These are phyloP conservation scores for Antrodiella citrinella DNA, from an alignment of 768 basidiomycete species.

Conservation along the genomic window DNA sequence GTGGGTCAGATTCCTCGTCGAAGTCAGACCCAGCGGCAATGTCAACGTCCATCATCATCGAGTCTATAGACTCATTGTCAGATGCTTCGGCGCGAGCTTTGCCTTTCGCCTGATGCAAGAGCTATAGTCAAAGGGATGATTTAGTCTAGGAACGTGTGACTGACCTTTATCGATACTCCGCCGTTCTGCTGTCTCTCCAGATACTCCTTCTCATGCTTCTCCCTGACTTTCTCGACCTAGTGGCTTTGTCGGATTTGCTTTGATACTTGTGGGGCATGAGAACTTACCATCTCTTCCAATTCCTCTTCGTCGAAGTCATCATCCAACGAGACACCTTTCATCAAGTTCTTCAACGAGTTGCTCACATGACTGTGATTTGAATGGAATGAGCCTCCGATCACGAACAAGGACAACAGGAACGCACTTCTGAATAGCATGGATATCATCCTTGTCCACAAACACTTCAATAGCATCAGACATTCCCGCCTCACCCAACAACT, in stretches of 20 bases:
- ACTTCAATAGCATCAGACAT: constrained; percentile 93
- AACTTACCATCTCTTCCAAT: constrained; percentile 61
- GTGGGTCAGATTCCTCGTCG: constrained; percentile 43
- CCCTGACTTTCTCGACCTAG: constrained; percentile 64
- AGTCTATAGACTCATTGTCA: constrained; percentile 49
- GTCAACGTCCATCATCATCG: constrained; percentile 74
- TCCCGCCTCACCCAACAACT: constrained; percentile 80
- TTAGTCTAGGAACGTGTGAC: neutral
- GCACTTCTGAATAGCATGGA: constrained; percentile 82
- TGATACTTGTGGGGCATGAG: neutral
- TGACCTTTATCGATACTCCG: constrained; percentile 37
- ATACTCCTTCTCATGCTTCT: constrained; percentile 59
- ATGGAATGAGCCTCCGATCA: neutral
- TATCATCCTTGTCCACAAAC: constrained; percentile 97
- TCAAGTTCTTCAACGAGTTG: constrained; percentile 47
- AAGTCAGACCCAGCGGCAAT: constrained; percentile 43
- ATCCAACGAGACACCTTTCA: constrained; percentile 63
- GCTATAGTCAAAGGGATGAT: neutral
- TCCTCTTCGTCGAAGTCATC: constrained; percentile 64
- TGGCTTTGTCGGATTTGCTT: neutral
- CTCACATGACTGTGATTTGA: constrained; percentile 69
- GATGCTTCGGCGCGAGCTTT: constrained; percentile 49
- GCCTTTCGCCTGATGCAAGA: constrained; percentile 28
- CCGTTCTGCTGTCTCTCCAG: constrained; percentile 31
- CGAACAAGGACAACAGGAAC: constrained; percentile 22